Evolutionary conservation across 2,329 filamentous ascomycete genomes (phyloP), one percentile per base, ranked within the genome.

Genomic region (Penicillium sclerotiorum): DNA sequence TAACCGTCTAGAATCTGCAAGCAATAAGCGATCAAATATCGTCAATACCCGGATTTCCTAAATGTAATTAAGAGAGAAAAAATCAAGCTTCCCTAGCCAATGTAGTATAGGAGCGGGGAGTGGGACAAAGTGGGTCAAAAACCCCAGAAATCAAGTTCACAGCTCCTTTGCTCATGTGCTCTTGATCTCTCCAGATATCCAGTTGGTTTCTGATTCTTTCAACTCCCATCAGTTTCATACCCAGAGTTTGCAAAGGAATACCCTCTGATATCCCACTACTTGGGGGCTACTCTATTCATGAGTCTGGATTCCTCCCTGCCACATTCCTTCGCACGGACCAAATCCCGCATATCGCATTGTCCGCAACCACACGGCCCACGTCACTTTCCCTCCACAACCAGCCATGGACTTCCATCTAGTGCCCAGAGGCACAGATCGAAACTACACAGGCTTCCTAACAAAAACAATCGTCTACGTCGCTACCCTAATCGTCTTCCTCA

Each of bases 371-470:
- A 5, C 6, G 2, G 13, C 33, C 28, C 35, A 48, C 27, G 9
- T 27, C 20, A 35, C 22, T 27, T n/a, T n/a, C 15, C 40, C 38
- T 39, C 25, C 27, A 20, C 30, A 13, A 25, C 11, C 28, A 37
- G 40, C 22, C 32, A 71, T 75, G 70, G 73, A 75, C 56, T 73
- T 74, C 58, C 68, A 67, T 60, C 67, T 77, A 22, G 66, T 74
- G 38, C 73, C 74, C 55, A 64, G 70, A 30, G 72, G 72, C 46
- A 63, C 63, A 44, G 73, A 72, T 46, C 62, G 63, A 43, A 77
- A 77, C 48, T 77, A 77, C 55, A 77, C 73, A 1, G 74, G 73
- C 5, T 74, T 75, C 54, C 59, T 78, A 17, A 78, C 76, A 8
- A 76, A 77, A 52, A 77, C 72, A 11, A 76, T 78, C 46, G 72